Evolutionary conservation across 441 rosid genomes (phyloP), one percentile per base, ranked within the genome.

Genomic region (Adansonia madagascariensis): DNA sequence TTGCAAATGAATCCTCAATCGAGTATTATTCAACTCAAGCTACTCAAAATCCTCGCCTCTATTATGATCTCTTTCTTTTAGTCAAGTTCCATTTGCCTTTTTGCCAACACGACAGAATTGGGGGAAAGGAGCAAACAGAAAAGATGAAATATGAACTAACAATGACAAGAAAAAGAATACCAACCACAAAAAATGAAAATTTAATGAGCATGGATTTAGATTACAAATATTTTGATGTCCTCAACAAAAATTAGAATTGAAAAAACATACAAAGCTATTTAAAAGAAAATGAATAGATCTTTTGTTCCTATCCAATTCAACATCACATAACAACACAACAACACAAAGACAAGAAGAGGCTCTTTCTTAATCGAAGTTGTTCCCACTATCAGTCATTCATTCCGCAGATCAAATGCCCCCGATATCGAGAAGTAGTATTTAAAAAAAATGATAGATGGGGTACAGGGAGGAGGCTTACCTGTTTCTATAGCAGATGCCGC

Each of bases 251-350:
- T 50, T 49, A 67, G 74, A 83, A 80, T 41, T 20, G 27, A 68
- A 77, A 80, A 64, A 31, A 31, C 35, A 31, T 31, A 31, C 73
- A 80, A 77, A 78, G 78, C 81, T 76, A 83, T 60, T 74, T 24
- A 62, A 62, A 17, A 78, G 57, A 60, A 68, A 76, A 74, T 10
- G 22, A 78, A 74, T 75, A 80, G 71, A 83, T 70, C 3, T 6
- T 35, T 4, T 57, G 78, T 75, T 76, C 83, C 83, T 83, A 84
- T 66, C 84, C 82, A 80, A 78, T 82, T 86, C 80, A 85, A 81
- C 82, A 79, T 85, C 84, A 89, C 85, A 77, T 78, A 78, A 84
- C 73, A 84, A 81, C 77, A 81, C 82, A 79, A 80, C 85, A 78
- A 77, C 78, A 78, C 75, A 75, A 61, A 80, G 35, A 31, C 35